These are phyloP conservation scores for Coix lacrymajobi DNA, from an alignment of 176 grass and related monocot genomes.

Conservation along the genomic window DNA sequence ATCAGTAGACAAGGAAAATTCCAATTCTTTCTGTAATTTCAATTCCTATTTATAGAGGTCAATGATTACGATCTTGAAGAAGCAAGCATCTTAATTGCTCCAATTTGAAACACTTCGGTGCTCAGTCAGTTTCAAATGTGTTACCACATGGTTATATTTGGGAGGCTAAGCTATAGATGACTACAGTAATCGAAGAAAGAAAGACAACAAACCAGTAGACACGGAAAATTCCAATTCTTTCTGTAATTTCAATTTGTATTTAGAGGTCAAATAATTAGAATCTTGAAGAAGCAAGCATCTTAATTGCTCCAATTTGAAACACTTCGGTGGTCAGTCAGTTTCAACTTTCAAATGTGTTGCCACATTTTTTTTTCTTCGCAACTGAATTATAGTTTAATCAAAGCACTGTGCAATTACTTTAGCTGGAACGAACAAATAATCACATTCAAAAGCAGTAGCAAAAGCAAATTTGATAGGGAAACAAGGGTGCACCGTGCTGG, in stretches of 20 bases:
- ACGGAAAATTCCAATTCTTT: not conserved
- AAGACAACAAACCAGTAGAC: too few species aligned
- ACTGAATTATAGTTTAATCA: not conserved
- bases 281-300: not conserved
- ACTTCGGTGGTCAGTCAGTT: not conserved
- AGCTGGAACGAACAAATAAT: not conserved
- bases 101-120: too few species aligned
- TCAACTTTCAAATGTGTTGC: not conserved
- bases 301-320: conserved; percentile 7
- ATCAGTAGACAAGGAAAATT: conserved; percentile 16
- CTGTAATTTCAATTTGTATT: not conserved
- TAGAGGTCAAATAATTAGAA: not conserved
- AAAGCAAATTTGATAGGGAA: conserved; percentile 12
- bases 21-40: too few species aligned
- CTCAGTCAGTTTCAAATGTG: too few species aligned
- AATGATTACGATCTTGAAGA: too few species aligned
- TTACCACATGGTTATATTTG: too few species aligned
- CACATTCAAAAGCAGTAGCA: not conserved
- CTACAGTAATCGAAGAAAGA: too few species aligned
- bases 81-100: too few species aligned
- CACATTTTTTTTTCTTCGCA: conserved; percentile 19
- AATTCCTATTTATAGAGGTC: too few species aligned
- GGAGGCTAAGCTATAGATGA: too few species aligned
- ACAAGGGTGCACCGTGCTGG: conserved; percentile 52
- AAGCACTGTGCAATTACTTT: not conserved